These are phyloP conservation scores for Yarrowia sp. DNA, from an alignment of 805 yeast species.

Conservation along the genomic window DNA sequence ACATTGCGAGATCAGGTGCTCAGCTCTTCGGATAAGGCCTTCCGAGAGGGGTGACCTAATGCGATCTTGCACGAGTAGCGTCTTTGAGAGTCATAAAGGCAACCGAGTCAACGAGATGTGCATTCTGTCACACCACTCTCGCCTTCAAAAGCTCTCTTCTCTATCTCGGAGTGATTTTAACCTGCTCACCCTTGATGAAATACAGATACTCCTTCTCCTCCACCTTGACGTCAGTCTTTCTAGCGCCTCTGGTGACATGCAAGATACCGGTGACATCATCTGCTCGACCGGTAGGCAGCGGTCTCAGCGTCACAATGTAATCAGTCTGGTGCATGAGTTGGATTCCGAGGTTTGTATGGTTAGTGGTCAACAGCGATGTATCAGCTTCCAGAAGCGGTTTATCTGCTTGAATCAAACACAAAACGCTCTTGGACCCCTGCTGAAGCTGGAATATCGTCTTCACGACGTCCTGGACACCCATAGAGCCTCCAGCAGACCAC, in stretches of 20 bases:
- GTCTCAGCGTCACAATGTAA: background rate
- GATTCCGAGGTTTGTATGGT: slow-evolving; percentile 17
- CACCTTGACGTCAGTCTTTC: background rate
- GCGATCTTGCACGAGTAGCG: no score
- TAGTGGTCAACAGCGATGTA: slow-evolving; percentile 9
- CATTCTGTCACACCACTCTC: no score
- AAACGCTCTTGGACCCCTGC: background rate
- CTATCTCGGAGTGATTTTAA: slow-evolving; percentile 12
- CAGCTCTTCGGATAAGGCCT: no score
- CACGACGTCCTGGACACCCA: slow-evolving; percentile 11
- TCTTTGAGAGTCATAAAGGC: no score
- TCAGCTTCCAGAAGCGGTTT: slow-evolving; percentile 10
- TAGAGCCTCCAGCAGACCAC: slow-evolving; percentile 12
- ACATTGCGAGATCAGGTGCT: no score
- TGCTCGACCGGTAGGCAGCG: slow-evolving; percentile 17
- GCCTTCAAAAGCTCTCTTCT: background rate
- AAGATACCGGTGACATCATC: slow-evolving; percentile 15
- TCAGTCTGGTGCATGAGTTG: slow-evolving; percentile 21
- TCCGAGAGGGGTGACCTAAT: no score
- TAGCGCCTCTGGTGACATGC: slow-evolving; percentile 14
- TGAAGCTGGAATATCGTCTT: background rate
- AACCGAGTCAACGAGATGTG: no score
- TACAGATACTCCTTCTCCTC: slow-evolving; percentile 21
- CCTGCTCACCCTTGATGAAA: slow-evolving; percentile 28
- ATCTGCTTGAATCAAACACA: slow-evolving; percentile 22